These are phyloP conservation scores for Datisca glomerata DNA, from an alignment of 306 rosid genomes.

Conservation along the genomic window DNA sequence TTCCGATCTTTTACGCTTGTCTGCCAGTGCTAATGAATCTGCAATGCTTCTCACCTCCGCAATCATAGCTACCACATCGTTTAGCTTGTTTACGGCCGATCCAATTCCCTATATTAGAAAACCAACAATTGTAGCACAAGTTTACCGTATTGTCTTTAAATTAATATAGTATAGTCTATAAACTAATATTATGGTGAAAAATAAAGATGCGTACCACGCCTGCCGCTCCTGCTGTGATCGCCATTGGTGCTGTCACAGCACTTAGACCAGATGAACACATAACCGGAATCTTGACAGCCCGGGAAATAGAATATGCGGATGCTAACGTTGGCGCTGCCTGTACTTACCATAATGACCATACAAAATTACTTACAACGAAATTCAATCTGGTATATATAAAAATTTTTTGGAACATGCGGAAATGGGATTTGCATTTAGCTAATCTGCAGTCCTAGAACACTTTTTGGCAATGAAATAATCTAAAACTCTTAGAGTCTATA, in stretches of 20 bases:
- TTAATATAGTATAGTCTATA: no score
- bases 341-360: conserved; percentile 8
- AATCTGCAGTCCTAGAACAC: no score
- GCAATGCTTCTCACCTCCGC: conserved; percentile 82
- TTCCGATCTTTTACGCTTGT: conserved; percentile 12
- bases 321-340: conserved; percentile 92
- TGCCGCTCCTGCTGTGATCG: conserved; percentile 84
- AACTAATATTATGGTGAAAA: neutral
- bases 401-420: no score
- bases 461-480: no score
- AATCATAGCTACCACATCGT: conserved; percentile 77
- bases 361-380: no score
- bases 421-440: no score
- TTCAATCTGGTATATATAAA: no score
- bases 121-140: no score
- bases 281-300: conserved; percentile 82
- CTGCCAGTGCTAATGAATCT: conserved; percentile 38
- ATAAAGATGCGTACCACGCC: conserved; percentile 89
- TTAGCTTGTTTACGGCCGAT: conserved; percentile 81
- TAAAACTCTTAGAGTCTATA: no score
- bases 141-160: no score
- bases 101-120: conserved; percentile 64
- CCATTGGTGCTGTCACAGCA: conserved; percentile 87
- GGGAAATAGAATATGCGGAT: conserved; percentile 76
- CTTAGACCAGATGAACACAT: conserved; percentile 87